A percentile compares a stretch with the other conserved stretches of the same genome.
Conservation (phyloP, 345 rosid genomes). For the Gynandropsis gynandra region DNA sequence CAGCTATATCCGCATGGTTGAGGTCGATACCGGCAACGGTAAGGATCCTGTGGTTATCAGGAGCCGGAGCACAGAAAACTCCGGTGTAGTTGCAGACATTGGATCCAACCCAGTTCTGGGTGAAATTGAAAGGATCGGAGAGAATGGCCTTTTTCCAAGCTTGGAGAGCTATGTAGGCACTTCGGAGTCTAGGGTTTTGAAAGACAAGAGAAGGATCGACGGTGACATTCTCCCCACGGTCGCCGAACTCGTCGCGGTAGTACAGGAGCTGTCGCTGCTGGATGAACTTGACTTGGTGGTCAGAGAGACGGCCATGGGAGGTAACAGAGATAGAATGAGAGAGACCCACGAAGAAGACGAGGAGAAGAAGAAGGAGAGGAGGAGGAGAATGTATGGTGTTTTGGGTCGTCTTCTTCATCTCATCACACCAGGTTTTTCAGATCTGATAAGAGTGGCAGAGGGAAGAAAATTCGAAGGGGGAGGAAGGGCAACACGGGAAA, state of each 20-base stretch:
- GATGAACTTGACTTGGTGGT: conserved; percentile 52
- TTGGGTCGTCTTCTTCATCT: conserved; percentile 62
- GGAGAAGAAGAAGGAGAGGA: conserved; percentile 22
- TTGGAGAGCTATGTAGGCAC: conserved; percentile 76
- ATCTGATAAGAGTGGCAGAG: conserved; percentile 35
- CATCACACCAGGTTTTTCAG: conserved; percentile 48
- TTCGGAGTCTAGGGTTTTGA: conserved; percentile 46
- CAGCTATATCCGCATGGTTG: conserved; percentile 80
- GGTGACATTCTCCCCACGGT: conserved; percentile 70
- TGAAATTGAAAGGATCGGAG: conserved; percentile 68
- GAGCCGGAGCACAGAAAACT: conserved; percentile 62
- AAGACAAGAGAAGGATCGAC: conserved; percentile 65
- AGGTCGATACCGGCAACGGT: conserved; percentile 89
- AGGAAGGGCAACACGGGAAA: neutral
- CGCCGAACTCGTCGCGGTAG: conserved; percentile 79
- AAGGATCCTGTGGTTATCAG: conserved; percentile 41
- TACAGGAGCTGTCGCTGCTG: conserved; percentile 82
- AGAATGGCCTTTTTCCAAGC: conserved; percentile 83
- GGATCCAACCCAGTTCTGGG: conserved; percentile 62
- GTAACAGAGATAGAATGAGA: conserved; percentile 29
- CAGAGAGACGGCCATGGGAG: conserved; percentile 47
- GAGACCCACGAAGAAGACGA: conserved; percentile 12
- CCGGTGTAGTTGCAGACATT: conserved; percentile 50
- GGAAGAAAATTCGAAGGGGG: conserved; percentile 15
- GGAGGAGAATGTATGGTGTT: conserved; percentile 18